Evolutionary conservation across 2,329 filamentous ascomycete species (phyloP).

Genomic region (Chaetomiaceae sp.): DNA sequence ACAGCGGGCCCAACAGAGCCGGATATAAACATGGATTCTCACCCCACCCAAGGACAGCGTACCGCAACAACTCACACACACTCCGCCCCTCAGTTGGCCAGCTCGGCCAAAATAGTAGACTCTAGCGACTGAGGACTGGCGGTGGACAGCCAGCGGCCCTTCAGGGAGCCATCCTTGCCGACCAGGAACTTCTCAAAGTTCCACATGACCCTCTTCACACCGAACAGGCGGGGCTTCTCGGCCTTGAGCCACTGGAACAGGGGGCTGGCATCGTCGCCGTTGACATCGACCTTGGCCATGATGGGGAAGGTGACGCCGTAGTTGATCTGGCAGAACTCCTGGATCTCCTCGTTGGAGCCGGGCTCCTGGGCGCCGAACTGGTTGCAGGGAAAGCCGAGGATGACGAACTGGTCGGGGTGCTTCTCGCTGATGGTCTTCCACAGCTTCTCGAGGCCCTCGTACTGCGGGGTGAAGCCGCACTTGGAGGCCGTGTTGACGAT

Average conservation of each 20-base stretch:
- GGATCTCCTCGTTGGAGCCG: conserved; percentile 73
- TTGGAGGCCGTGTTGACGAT: conserved; percentile 98
- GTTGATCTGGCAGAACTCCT: conserved; percentile 84
- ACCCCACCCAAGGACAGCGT: too few species aligned
- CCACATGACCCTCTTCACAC: conserved; percentile 93
- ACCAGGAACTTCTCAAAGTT: conserved; percentile 99
- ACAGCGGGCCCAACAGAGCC: too few species aligned
- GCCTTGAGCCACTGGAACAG: conserved; percentile 72
- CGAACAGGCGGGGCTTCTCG: conserved; percentile 75
- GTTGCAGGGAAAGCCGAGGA: conserved; percentile 98
- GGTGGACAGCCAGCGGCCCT: conserved; percentile 78
- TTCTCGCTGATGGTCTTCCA: conserved; percentile 71
- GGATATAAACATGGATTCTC: too few species aligned
- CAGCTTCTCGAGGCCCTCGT: conserved; percentile 81
- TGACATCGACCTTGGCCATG: conserved; percentile 88
- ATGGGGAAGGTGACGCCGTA: conserved; percentile 92
- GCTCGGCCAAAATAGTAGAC: conserved; percentile 68
- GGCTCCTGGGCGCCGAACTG: conserved; percentile 93
- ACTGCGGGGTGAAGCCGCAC: conserved; percentile 98
- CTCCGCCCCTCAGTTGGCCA: conserved; percentile 43
- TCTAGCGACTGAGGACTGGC: conserved; percentile 82
- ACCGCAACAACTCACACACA: too few species aligned
- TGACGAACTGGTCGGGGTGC: conserved; percentile 70
- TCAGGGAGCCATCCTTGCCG: conserved; percentile 78
- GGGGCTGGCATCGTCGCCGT: conserved; percentile 75